Base-by-base conservation (phyloP, 169 alveolate genomes). In the Besnoitia besnoiti region DNA sequence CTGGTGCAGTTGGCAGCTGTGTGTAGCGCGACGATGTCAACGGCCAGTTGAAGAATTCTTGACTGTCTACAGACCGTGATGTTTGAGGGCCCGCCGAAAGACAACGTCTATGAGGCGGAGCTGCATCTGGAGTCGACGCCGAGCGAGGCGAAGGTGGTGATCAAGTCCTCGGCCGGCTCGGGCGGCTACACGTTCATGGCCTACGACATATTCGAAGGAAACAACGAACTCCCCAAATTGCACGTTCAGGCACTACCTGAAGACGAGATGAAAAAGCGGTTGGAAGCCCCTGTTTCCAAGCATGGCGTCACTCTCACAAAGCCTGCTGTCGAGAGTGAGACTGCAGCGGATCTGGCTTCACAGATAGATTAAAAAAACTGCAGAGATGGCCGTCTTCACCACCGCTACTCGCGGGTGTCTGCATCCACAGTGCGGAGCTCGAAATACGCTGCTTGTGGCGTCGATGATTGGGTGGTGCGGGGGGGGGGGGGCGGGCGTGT, bases 141-240 rank as follows among this genome's bases (percentile, higher is more conserved):
- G 35, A n/a, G 40, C 27, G 16, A 39, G 50, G 39, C 30, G 49
- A 27, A 44, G 30, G 55, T 77, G 59, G n/a, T 27, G 39, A 77
- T 77, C 39, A 21, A 42, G 19, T 21, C 44, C 50, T 27, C 61
- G 16, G 87, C 61, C 21, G 87, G 87, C 37, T 77, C 87, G 33
- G 87, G 87, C 33, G 87, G 87, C 49, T 77, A 77, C 40, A 39
- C 55, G n/a, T 44, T 77, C 37, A 42, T 44, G 59, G 59, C 59
- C 50, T 55, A 40, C 40, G 87, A 77, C 35, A 37, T 77, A 30
- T 39, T 42, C 33, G 21, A 77, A 39, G 55, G 55, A 3, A 42
- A 14, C 7, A 19, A 39, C 4, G 24, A 24, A 39, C 87, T 8
- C 3, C 50, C 87, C 14, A 42, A 40, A 21, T 8, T 42, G 61